Evolutionary conservation across 176 grass and related monocot genomes (phyloP), one percentile per base, ranked within the genome.

Genomic region (Paspalum notatum): DNA sequence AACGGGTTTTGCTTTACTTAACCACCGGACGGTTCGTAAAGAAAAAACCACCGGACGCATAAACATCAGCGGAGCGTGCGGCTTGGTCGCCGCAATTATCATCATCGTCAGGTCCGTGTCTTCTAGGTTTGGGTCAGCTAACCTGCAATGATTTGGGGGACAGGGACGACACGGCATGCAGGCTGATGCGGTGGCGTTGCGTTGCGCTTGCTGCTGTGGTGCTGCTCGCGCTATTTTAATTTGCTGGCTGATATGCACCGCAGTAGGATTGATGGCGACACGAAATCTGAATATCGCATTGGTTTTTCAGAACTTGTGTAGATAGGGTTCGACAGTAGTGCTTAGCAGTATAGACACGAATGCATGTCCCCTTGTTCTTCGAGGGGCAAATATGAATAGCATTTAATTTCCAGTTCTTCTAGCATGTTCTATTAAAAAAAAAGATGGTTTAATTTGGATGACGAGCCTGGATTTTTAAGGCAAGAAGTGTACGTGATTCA

Each of bases 91-190:
- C 47, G 20, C 82, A 76, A 45, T 48, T 8, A 71, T 48, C 61
- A 75, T 63, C 42, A 68, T 84, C 82, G 24, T 58, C 51, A 14
- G 41, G 76, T 46, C 76, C 51, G 20, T 49, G 76, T 46, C 76
- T 45, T 74, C 17, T 59, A 46, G 59, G 66, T 41, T 78, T 39
- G 9, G 57, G 32, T 47, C 24, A 53, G 32, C 47, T 68, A 41
- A 65, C 44, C 68, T 55, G 81, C 72, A 77, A 85, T 89, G 17
- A 89, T 89, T 85, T 22, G 56, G 65, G 65, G 71, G 87, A 77
- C 78, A 82, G 75, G 65, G 65, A 65, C 87, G 72, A 50, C 82
- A 51, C 56, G 50, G 32, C 72, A 85, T n/a, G n/a, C n/a, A n/a
- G n/a, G n/a, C n/a, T n/a, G n/a, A n/a, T n/a, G n/a, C n/a, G n/a